These are phyloP conservation scores for Deuterostichococcus epilithicus DNA, from an alignment of 139 green algal species.

Conservation along the genomic window DNA sequence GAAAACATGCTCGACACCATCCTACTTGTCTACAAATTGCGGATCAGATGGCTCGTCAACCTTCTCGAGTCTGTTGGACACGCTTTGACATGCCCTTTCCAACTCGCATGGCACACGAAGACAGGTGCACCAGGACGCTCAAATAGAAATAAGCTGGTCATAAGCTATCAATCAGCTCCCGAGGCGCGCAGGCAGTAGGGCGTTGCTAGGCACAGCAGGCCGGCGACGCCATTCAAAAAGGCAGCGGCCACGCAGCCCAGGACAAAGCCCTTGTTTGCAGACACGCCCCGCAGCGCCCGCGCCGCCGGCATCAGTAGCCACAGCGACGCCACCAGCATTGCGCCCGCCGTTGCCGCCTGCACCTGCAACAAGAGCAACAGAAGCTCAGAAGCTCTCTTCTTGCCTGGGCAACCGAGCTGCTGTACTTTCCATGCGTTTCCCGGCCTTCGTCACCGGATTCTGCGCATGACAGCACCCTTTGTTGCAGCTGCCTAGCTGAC, in stretches of 20 bases:
- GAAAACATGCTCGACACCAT: too few species aligned
- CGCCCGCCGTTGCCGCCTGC: conserved; percentile 1
- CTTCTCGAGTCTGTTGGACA: too few species aligned
- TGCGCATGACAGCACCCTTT: too few species aligned
- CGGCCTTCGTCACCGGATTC: too few species aligned
- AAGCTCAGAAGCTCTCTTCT: too few species aligned
- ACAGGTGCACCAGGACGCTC: not conserved
- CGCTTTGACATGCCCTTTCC: too few species aligned
- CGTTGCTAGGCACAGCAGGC: conserved; percentile 29
- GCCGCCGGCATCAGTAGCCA: conserved; percentile 16
- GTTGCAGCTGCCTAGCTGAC: too few species aligned
- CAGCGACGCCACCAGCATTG: not conserved
- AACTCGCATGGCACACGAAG: too few species aligned
- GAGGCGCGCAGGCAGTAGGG: conserved; percentile 29
- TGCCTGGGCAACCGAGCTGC: not conserved
- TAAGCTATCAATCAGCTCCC: not conserved
- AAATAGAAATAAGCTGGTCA: not conserved
- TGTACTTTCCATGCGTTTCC: not conserved
- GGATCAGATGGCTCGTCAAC: too few species aligned
- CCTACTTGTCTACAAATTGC: too few species aligned
- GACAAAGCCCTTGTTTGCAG: conserved; percentile 18
- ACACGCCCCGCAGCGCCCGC: conserved; percentile 3
- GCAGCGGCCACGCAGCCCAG: conserved; percentile 15
- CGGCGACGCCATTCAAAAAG: conserved; percentile 5
- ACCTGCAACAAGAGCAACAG: not conserved